Evolutionary conservation across 1,139 yeast genomes (phyloP), one percentile per base, ranked within the genome.

Genomic region (Yamadazyma trypodendri): DNA sequence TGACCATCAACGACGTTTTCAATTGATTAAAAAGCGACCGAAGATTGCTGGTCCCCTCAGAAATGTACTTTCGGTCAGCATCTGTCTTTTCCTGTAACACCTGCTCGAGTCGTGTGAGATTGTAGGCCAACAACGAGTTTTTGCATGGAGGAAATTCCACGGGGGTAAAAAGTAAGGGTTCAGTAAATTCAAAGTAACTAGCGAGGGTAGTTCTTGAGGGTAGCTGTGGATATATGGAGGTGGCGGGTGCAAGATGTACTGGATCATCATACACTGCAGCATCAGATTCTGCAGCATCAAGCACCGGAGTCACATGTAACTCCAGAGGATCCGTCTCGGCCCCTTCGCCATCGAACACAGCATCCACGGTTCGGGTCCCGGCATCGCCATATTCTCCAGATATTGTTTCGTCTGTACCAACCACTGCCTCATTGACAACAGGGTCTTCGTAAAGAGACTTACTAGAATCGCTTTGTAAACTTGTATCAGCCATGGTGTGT

Each of bases 31-130:
- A 48, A 3, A 49, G 39, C 2, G 51, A 37, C 25, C 77, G 83
- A 39, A 87, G 68, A 42, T 76, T 77, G 38, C 69, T 71, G 14
- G 81, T 74, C 12, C 94, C 90, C 2, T 77, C 66, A 35, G 68
- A 65, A 35, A 82, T 70, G 28, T 77, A 77, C 39, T 75, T 79
- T 49, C 72, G 62, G 20, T 56, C 53, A 23, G 58, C 56, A 13
- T 52, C 49, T 41, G 58, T 64, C 41, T 65, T 68, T 27, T 54
- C 47, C 17, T 56, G 51, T 43, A 64, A 69, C 30, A 53, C 55
- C 32, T 55, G 45, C 35, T 59, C 53, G 30, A 67, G 48, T 31
- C 59, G 61, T 37, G 55, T 55, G 43, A 61, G 61, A 34, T 65
- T 66, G 24, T 71, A 58, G 42, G 64, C 66, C 20, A 71, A 51